Base-by-base conservation (phyloP, 192 early-diverging fungal species). In the Linnemannia elongata region DNA sequence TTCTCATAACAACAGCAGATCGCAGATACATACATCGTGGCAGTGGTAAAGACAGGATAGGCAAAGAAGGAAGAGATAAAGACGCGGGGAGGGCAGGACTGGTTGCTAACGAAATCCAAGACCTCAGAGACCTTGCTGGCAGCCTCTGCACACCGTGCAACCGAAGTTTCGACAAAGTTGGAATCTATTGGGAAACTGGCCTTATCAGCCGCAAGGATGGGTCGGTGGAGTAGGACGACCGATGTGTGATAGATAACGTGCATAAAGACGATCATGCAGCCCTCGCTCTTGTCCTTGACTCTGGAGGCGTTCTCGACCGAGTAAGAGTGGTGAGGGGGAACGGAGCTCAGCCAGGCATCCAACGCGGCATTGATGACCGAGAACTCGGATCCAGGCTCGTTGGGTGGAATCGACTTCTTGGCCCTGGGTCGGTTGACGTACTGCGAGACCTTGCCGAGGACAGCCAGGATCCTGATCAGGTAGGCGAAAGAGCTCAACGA, bases 31-130 rank as follows among this genome's bases (percentile, higher is more conserved):
- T 87, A 87, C 85, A 93, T 90, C 17, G 92, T 91, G 27, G 91
- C 90, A 1, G 88, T 89, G 0, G 89, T 92, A 66, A 90, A 93
- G 24, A 90, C 80, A 27, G 89, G 85, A 49, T 93, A 93, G 0
- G 89, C 72, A 30, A 89, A 82, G 75, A 90, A 93, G 20, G 79
- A 87, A 0, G 85, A 87, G 55, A 87, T 81, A 39, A 78, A 87
- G 2, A 87, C 71, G 4, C 79, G 74, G 30, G 85, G 75, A 22
- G 91, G 87, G 18, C 82, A 89, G 69, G 83, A 82, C 57, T 69
- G 71, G 2, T 71, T 44, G 41, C 75, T 76, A 15, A 82, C 71
- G 49, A 79, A 75, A 4, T 82, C 73, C 36, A 92, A 60, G 17
- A 78, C 89, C 17, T 86, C 77, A 1, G 89, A 82, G 4, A 92